Conservation (phyloP, 73 alveolate species). For the Paramecium tetraurelia region DNA sequence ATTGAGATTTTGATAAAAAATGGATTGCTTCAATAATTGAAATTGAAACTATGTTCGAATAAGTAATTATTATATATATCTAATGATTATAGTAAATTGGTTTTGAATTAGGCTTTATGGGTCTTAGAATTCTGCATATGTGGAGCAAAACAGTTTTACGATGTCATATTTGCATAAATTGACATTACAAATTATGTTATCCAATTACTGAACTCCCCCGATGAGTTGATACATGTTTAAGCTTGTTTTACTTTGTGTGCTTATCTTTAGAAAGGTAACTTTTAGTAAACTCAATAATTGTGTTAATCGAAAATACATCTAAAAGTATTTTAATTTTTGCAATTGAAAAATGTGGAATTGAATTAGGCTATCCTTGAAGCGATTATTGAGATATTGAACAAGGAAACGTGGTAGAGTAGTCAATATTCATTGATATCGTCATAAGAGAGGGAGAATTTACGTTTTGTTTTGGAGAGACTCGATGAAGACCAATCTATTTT, state of each 20-base stretch:
- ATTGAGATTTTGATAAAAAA: neutral
- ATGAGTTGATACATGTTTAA: neutral
- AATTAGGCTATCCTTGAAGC: neutral
- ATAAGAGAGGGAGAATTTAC: neutral
- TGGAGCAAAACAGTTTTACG: neutral
- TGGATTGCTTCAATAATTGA: neutral
- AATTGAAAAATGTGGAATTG: neutral
- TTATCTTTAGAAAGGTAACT: neutral
- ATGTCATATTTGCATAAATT: neutral
- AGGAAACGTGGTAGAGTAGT: neutral
- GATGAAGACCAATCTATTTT: neutral
- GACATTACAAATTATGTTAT: neutral
- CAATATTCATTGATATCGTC: neutral
- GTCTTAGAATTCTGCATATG: neutral
- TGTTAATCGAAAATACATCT: neutral
- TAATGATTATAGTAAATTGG: neutral
- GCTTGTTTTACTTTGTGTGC: conserved; percentile 10
- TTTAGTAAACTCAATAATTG: neutral
- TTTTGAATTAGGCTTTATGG: conserved; percentile 1
- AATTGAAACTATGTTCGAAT: neutral
- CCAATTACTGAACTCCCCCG: neutral
- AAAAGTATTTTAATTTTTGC: neutral
- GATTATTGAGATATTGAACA: neutral
- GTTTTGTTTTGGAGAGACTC: neutral
- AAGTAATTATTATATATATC: neutral